Conservation (phyloP, 768 basidiomycete genomes). For the Rhodotorula sphaerocarpa region DNA sequence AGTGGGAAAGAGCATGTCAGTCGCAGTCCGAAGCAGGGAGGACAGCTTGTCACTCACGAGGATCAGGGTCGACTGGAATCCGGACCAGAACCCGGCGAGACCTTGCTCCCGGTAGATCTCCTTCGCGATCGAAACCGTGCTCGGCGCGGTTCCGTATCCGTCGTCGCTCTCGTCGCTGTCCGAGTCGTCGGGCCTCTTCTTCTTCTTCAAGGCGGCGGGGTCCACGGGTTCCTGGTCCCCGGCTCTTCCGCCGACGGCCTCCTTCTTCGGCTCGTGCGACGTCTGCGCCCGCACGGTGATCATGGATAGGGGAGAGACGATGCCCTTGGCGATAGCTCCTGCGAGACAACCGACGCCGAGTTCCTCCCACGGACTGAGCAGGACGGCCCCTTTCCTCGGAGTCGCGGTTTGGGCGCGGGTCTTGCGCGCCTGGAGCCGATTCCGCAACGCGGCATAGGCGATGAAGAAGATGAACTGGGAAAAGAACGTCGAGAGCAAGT, state of each 20-base stretch:
- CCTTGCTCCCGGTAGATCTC: conserved; percentile 52
- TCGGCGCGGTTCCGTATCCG: conserved; percentile 7
- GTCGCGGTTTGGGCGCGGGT: not conserved
- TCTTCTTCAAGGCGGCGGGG: not conserved
- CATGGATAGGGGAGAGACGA: conserved; percentile 54
- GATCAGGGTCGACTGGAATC: conserved; percentile 51
- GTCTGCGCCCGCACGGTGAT: conserved; percentile 54
- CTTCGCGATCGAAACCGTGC: conserved; percentile 42
- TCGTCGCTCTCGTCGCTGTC: conserved; percentile 38
- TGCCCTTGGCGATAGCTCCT: conserved; percentile 53
- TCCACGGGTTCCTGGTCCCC: conserved; percentile 29
- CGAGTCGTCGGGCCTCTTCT: conserved; percentile 20
- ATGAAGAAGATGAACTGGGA: conserved; percentile 60
- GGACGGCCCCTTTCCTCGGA: not conserved
- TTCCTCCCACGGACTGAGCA: conserved; percentile 49
- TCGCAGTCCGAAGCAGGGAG: not conserved
- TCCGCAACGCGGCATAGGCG: conserved; percentile 52
- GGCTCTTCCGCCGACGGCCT: conserved; percentile 26
- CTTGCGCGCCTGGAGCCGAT: conserved; percentile 7
- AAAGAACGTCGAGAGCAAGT: conserved; percentile 53
- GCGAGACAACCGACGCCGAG: conserved; percentile 54
- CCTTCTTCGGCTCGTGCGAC: conserved; percentile 44
- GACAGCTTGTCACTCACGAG: conserved; percentile 36
- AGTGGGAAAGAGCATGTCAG: not conserved
- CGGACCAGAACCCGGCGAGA: conserved; percentile 54